phyloP scores from a whole-genome alignment of 257 asterid species.

The Scutellaria baicalensis region DNA sequence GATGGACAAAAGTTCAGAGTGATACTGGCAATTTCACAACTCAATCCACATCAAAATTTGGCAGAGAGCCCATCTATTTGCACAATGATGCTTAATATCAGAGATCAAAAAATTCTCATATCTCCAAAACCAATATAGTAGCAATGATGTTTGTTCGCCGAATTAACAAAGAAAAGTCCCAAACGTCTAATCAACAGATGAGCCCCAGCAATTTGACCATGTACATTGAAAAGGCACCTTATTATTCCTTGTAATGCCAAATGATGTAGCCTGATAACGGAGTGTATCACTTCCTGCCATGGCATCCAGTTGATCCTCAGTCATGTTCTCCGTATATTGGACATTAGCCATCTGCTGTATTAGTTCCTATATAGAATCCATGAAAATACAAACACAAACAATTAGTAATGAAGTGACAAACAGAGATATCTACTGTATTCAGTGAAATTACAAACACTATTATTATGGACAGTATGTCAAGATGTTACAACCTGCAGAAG shows the following conservation, averaged over 20 bases:
- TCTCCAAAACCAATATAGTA: neutral
- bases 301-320: slow-evolving; percentile 97
- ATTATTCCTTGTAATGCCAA: slow-evolving; percentile 84
- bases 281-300: slow-evolving; percentile 99
- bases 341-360: slow-evolving; percentile 99
- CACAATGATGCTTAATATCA: neutral
- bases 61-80: neutral
- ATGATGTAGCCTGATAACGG: slow-evolving; percentile 97
- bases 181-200: neutral
- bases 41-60: slow-evolving; percentile 3
- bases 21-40: neutral
- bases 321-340: slow-evolving; percentile 97
- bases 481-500: slow-evolving; percentile 66
- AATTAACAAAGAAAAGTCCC: neutral
- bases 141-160: neutral
- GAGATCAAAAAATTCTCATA: neutral
- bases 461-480: neutral
- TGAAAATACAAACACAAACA: slow-evolving; percentile 8
- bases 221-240: slow-evolving; percentile 44
- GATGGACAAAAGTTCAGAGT: neutral
- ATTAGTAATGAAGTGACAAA: slow-evolving; percentile 14
- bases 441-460: slow-evolving; percentile 12
- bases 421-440: slow-evolving; percentile 54
- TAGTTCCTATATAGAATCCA: slow-evolving; percentile 66
- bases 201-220: neutral